These are phyloP conservation scores for Kurtzmaniella quercitrusa DNA, from an alignment of 1,139 yeast genomes.

Conservation along the genomic window DNA sequence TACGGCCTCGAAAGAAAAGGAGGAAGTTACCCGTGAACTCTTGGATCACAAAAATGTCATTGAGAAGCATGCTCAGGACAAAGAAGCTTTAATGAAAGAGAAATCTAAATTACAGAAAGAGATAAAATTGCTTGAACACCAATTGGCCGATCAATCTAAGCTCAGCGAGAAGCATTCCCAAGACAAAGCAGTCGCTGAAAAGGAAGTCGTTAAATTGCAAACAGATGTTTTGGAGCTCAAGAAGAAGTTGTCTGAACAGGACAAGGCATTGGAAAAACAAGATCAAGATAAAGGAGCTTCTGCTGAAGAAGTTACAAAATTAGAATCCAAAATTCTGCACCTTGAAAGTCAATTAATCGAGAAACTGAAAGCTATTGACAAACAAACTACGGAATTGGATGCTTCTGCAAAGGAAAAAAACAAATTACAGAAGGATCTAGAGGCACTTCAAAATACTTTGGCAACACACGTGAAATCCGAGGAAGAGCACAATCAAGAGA, in stretches of 20 bases:
- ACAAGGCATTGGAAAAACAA: slow-evolving; percentile 6
- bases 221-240: slow-evolving; percentile 1
- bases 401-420: not conserved
- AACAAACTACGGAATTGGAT: not conserved
- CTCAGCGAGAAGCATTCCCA: no score
- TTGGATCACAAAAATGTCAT: not conserved
- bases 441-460: not conserved
- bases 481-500: slow-evolving; percentile 15
- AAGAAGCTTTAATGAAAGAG: not conserved
- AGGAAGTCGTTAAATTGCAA: slow-evolving; percentile 3
- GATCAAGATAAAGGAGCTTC: not conserved
- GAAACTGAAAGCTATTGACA: not conserved
- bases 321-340: not conserved
- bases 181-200: no score
- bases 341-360: not conserved
- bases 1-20: slow-evolving; percentile 5
- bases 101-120: not conserved
- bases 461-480: slow-evolving; percentile 5
- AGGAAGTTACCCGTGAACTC: not conserved
- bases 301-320: not conserved
- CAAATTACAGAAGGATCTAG: not conserved
- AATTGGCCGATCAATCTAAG: no score
- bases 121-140: not conserved
- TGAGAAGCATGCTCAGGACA: not conserved
- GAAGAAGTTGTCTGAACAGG: slow-evolving; percentile 4